Conservation (phyloP, 495 filamentous ascomycete species). For the Neurospora terricola region DNA sequence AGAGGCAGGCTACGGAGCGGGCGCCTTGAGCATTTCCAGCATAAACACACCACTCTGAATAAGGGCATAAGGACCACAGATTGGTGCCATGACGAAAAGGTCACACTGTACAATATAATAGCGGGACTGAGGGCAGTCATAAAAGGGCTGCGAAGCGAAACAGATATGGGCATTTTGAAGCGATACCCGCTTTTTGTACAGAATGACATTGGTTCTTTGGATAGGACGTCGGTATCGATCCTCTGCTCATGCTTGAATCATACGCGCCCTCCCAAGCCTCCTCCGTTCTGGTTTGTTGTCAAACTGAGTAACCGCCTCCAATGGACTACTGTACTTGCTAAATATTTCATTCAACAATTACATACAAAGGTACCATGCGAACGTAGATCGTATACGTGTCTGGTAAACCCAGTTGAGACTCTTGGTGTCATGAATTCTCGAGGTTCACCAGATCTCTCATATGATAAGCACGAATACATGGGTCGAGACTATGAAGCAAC, state of each 20-base stretch:
- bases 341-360: background rate
- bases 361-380: background rate
- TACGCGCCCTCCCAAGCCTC: background rate
- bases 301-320: background rate
- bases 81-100: background rate
- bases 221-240: background rate
- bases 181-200: background rate
- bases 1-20: slow-evolving; percentile 7
- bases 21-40: slow-evolving; percentile 17
- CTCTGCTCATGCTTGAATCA: background rate
- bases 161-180: background rate
- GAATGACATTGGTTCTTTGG: background rate
- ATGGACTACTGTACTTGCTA: background rate
- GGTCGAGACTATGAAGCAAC: background rate
- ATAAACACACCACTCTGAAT: slow-evolving; percentile 17
- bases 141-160: background rate
- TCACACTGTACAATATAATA: background rate
- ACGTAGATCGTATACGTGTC: background rate
- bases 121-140: background rate
- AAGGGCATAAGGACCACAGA: background rate
- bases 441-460: background rate
- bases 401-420: background rate
- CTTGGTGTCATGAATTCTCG: background rate
- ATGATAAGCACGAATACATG: background rate
- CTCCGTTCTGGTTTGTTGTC: background rate